phyloP scores from a whole-genome alignment of 73 alveolate genomes.

The Stentor coeruleus region DNA sequence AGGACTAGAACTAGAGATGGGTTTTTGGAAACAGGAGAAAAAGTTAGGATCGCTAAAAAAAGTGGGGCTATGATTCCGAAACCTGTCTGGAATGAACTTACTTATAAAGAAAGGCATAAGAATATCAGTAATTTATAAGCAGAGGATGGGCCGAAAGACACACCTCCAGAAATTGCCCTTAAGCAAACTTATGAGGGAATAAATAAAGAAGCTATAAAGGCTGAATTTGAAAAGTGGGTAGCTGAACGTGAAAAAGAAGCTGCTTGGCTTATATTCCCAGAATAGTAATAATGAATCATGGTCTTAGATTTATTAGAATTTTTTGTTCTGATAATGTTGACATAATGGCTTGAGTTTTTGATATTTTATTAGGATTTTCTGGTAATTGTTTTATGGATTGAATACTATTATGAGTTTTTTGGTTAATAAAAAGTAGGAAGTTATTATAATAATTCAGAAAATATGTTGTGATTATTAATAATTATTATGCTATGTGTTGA shows the following conservation, averaged over 20 bases:
- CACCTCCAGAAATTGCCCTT: slow-evolving; percentile 66
- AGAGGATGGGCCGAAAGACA: slow-evolving; percentile 54
- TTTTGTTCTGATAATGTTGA: not conserved
- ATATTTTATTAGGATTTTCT: too few relatives aligned
- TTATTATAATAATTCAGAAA: too few relatives aligned
- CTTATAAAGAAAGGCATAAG: slow-evolving; percentile 58
- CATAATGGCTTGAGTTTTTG: too few relatives aligned
- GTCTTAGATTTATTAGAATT: not conserved
- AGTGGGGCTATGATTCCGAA: slow-evolving; percentile 74
- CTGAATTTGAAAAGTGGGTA: slow-evolving; percentile 67
- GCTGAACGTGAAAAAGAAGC: slow-evolving; percentile 69
- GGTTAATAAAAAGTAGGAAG: too few relatives aligned
- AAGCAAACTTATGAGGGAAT: slow-evolving; percentile 78
- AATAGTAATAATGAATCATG: slow-evolving; percentile 25
- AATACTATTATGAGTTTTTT: too few relatives aligned
- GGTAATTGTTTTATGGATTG: too few relatives aligned
- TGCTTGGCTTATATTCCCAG: slow-evolving; percentile 55
- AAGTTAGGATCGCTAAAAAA: slow-evolving; percentile 69
- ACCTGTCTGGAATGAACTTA: slow-evolving; percentile 55
- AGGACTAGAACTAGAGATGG: slow-evolving; percentile 69
- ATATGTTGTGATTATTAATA: too few relatives aligned
- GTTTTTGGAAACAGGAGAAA: slow-evolving; percentile 42
- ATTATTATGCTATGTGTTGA: too few relatives aligned
- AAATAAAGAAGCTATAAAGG: slow-evolving; percentile 68
- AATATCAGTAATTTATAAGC: slow-evolving; percentile 34